Conservation (phyloP, 1,284 basidiomycete species). For the Prillingera fragicola region DNA sequence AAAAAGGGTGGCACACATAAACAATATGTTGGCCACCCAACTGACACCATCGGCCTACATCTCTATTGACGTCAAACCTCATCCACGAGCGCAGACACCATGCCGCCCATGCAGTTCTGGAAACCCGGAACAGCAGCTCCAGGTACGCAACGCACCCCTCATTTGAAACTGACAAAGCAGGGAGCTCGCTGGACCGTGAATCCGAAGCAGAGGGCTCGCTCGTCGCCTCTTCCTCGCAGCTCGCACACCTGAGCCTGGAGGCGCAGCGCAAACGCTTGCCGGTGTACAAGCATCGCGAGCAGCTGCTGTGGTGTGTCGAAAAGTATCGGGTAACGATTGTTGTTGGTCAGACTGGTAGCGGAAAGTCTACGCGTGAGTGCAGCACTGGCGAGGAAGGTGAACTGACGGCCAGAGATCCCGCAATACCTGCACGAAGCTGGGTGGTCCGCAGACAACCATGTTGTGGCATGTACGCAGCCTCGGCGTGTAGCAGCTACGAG, state of each 20-base stretch:
- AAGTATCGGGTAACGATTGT: conserved; percentile 73
- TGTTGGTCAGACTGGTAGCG: conserved; percentile 93
- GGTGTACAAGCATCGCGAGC: conserved; percentile 80
- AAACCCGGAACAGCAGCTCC: conserved; percentile 70
- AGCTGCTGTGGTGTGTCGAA: conserved; percentile 78
- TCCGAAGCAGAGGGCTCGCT: conserved; percentile 67
- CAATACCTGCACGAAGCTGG: conserved; percentile 88
- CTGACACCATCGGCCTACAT: too few relatives aligned
- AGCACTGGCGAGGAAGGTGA: neutral
- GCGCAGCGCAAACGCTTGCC: conserved; percentile 73
- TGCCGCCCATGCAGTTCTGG: conserved; percentile 50
- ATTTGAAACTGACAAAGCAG: conserved; percentile 25
- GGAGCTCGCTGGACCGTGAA: conserved; percentile 74
- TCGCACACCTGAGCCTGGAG: conserved; percentile 55
- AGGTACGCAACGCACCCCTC: conserved; percentile 48
- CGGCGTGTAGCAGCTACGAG: conserved; percentile 91
- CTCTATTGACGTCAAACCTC: too few relatives aligned
- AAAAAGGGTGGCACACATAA: too few relatives aligned
- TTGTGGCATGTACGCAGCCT: conserved; percentile 89
- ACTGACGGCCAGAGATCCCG: conserved; percentile 65
- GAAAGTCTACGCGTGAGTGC: conserved; percentile 89
- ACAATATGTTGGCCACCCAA: too few relatives aligned
- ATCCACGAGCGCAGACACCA: too few relatives aligned
- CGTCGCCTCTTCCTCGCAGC: conserved; percentile 57
- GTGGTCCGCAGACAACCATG: conserved; percentile 71